phyloP scores from a whole-genome alignment of 2,329 filamentous ascomycete genomes.

The Conoideocrella luteorostrata region DNA sequence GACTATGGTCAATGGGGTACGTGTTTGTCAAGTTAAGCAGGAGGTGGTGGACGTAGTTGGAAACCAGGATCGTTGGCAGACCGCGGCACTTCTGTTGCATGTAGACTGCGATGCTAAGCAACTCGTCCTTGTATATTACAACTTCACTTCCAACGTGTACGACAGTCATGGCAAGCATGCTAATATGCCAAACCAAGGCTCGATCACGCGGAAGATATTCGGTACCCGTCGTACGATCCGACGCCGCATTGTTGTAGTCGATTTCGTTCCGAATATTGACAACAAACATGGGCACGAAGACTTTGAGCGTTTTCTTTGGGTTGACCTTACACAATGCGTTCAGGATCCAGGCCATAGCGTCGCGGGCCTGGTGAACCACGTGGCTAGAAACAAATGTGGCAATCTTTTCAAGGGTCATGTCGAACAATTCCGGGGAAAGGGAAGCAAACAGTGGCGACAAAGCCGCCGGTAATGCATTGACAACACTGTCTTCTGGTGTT shows the following conservation, averaged over 20 bases:
- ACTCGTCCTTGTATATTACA: constrained; percentile 78
- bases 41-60: constrained; percentile 95
- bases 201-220: constrained; percentile 91
- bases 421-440: constrained; percentile 87
- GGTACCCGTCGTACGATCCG: constrained; percentile 84
- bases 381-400: constrained; percentile 86
- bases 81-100: constrained; percentile 97
- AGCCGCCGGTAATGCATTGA: constrained; percentile 88
- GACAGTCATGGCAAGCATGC: constrained; percentile 95
- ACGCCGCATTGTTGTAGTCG: constrained; percentile 91
- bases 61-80: constrained; percentile 90
- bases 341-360: constrained; percentile 98
- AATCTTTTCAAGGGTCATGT: constrained; percentile 85
- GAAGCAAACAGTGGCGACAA: constrained; percentile 86
- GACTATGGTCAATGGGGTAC: constrained; percentile 81
- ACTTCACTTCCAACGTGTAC: constrained; percentile 92
- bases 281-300: constrained; percentile 84
- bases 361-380: constrained; percentile 91
- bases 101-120: constrained; percentile 86
- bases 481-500: constrained; percentile 92
- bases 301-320: constrained; percentile 84
- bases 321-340: constrained; percentile 95
- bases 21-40: constrained; percentile 91
- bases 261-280: constrained; percentile 94
- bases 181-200: constrained; percentile 92